A percentile compares a stretch with the other conserved stretches of the same genome.
These are phyloP conservation scores for Myriosclerotinia curreyana DNA, from an alignment of 2,329 filamentous ascomycete species.

Conservation along the genomic window DNA sequence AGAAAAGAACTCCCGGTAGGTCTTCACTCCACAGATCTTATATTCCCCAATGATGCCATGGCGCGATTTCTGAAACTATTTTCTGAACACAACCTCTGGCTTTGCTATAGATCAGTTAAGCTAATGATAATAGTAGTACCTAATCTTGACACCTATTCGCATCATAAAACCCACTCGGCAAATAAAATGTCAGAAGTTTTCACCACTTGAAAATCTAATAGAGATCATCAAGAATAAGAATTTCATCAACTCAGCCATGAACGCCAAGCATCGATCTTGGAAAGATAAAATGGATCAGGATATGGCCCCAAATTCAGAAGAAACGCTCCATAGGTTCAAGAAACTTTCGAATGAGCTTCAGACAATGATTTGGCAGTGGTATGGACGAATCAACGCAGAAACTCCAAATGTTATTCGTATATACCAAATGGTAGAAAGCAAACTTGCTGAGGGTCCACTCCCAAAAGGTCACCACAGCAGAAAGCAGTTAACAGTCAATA, in stretches of 20 bases:
- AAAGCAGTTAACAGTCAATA: not conserved
- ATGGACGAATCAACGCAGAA: not conserved
- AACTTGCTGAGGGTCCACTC: not conserved
- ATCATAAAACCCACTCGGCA: accelerated
- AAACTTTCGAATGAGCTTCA: not conserved
- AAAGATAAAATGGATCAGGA: not conserved
- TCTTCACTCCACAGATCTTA: not conserved
- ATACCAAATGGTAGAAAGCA: not conserved
- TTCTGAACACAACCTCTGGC: too few relatives aligned
- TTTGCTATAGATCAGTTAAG: not conserved
- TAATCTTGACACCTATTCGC: not conserved
- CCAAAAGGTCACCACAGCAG: not conserved
- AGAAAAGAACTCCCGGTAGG: not conserved
- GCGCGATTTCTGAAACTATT: not conserved
- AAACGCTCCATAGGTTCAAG: not conserved
- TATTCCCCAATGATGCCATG: not conserved
- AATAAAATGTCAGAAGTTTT: not conserved
- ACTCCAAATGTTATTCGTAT: not conserved
- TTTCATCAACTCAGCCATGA: not conserved
- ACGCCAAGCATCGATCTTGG: not conserved
- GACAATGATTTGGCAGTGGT: not conserved
- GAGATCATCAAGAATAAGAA: not conserved
- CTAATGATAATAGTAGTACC: not conserved
- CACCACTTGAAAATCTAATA: accelerated
- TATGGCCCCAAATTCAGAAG: not conserved